Percentiles rank a stretch among this genome's conserved stretches.
Conservation (phyloP, 179 eudicot genomes). For the Nepenthes alata region DNA sequence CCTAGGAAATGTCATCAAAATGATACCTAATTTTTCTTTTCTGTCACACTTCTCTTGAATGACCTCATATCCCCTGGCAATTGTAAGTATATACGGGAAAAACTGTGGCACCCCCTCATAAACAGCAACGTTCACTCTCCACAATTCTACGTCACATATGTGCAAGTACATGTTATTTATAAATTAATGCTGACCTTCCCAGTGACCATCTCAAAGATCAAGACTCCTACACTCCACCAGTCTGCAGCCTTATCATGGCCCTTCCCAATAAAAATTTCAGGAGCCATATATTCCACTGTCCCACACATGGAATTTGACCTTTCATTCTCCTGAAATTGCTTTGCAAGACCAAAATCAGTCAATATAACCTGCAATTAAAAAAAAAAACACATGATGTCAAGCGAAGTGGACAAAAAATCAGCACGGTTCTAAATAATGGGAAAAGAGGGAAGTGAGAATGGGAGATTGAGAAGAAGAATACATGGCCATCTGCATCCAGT, state of each 20-base stretch:
- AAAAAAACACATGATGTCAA: not conserved
- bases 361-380: constrained; percentile 44
- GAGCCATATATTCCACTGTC: constrained; percentile 87
- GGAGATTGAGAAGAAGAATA: constrained; percentile 18
- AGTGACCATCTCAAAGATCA: constrained; percentile 85
- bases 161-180: not conserved
- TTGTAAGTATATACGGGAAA: too few species aligned
- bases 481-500: constrained; percentile 93
- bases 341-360: constrained; percentile 88
- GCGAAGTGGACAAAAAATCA: not conserved
- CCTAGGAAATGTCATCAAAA: not conserved
- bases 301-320: constrained; percentile 86
- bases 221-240: constrained; percentile 94
- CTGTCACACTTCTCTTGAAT: not conserved
- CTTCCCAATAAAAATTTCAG: constrained; percentile 79
- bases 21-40: not conserved
- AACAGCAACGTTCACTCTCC: too few species aligned
- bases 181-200: constrained; percentile 42
- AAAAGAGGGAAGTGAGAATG: not conserved
- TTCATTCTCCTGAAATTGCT: constrained; percentile 61
- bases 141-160: too few species aligned
- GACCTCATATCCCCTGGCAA: not conserved
- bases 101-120: too few species aligned
- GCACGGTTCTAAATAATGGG: not conserved
- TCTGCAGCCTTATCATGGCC: constrained; percentile 92